Conservation (phyloP, 177 flowering plant genomes). For the Vitis hybrid region DNA sequence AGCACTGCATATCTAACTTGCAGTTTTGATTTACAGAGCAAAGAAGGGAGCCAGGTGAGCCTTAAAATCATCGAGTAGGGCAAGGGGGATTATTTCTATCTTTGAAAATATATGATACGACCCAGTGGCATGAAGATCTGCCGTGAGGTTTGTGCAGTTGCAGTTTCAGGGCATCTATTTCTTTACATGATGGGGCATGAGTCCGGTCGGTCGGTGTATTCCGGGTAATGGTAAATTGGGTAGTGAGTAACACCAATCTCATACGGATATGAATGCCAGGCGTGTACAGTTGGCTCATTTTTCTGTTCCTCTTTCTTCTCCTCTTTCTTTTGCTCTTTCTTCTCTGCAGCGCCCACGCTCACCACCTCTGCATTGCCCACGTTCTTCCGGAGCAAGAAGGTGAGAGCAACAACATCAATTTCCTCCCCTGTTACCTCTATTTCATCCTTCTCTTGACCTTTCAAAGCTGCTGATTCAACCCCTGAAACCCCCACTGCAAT, state of each 20-base stretch:
- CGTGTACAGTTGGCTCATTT: background rate
- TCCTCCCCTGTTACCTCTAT: too few species aligned
- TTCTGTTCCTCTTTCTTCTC: background rate
- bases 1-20: too few species aligned
- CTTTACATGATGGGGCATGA: background rate
- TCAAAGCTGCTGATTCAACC: constrained; percentile 18
- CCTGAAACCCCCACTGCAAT: constrained; percentile 15
- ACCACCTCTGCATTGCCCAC: constrained; percentile 18
- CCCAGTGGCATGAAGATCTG: too few species aligned
- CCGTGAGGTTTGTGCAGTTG: too few species aligned
- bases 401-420: constrained; percentile 3
- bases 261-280: background rate
- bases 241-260: background rate
- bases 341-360: constrained; percentile 13
- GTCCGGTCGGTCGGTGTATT: too few species aligned
- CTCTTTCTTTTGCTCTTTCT: constrained; percentile 1
- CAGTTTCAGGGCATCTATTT: too few species aligned
- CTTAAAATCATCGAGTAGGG: too few species aligned
- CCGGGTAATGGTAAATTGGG: background rate
- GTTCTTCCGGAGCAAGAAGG: constrained; percentile 18
- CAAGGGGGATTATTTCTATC: too few species aligned
- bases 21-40: too few species aligned
- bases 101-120: too few species aligned
- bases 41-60: too few species aligned
- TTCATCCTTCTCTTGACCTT: background rate